phyloP scores from a whole-genome alignment of 1,284 basidiomycete species.

The Trichosporon asahii region DNA sequence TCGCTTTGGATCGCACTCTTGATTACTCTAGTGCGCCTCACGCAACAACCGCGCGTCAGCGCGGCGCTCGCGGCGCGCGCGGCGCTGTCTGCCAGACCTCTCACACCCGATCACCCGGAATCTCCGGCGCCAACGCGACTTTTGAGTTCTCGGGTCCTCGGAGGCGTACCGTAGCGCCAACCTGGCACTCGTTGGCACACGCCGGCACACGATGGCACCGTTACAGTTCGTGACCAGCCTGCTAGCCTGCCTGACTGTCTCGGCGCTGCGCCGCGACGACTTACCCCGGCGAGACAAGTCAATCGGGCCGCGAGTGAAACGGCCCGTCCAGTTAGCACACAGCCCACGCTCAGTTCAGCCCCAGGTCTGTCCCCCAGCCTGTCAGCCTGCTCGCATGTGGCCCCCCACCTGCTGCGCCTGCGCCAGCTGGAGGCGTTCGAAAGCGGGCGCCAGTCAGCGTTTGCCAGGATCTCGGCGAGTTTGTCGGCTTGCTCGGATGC shows the following conservation, averaged over 20 bases:
- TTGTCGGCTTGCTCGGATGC: background rate
- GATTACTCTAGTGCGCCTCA: too few species aligned
- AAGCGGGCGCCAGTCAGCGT: background rate
- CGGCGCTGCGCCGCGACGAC: background rate
- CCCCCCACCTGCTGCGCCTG: too few species aligned
- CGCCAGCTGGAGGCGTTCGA: background rate
- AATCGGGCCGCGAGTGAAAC: background rate
- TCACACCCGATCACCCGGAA: background rate
- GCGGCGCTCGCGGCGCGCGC: too few species aligned
- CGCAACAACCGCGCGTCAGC: too few species aligned
- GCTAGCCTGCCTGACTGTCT: background rate
- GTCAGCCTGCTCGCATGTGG: background rate
- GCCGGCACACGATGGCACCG: background rate
- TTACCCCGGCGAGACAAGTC: background rate
- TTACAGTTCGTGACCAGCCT: background rate
- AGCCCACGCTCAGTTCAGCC: too few species aligned
- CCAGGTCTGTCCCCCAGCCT: too few species aligned
- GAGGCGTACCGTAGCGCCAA: background rate
- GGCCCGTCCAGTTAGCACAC: too few species aligned
- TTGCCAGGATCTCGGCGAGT: background rate
- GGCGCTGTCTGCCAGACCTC: background rate
- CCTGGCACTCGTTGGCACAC: too few species aligned
- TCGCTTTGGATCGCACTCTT: too few species aligned
- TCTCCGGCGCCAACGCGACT: background rate
- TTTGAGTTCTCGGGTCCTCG: background rate